These are phyloP conservation scores for Cyamopsis tetragonoloba DNA, from an alignment of 306 rosid genomes.

Conservation along the genomic window DNA sequence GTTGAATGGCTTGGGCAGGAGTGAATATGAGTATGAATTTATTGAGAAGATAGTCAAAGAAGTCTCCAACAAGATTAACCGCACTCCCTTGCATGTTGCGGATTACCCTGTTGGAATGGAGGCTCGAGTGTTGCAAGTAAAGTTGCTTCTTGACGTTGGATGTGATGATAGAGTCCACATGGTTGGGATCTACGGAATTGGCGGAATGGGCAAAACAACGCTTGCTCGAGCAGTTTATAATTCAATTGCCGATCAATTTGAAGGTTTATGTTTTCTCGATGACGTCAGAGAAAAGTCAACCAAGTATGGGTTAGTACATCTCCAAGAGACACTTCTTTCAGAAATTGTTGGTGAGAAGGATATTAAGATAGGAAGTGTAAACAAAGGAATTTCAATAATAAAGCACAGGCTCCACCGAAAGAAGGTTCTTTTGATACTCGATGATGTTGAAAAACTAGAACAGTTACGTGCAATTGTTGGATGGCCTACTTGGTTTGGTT, in stretches of 20 bases:
- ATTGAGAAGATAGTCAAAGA: background rate
- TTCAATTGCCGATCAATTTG: conserved; percentile 7
- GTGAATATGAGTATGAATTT: background rate
- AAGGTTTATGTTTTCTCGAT: conserved; percentile 16
- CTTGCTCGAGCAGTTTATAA: conserved; percentile 22
- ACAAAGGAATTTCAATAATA: background rate
- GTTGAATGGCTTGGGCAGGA: background rate
- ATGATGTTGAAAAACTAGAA: background rate
- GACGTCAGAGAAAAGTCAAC: background rate
- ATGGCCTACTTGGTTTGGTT: conserved; percentile 10
- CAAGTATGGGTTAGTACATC: background rate
- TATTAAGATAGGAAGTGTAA: background rate
- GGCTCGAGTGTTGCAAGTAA: background rate
- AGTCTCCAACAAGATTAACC: background rate
- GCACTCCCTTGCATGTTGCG: background rate
- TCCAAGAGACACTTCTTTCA: conserved; percentile 14
- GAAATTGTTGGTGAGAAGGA: background rate
- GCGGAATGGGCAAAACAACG: conserved; percentile 27
- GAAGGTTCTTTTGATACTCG: conserved; percentile 27
- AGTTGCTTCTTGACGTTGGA: background rate
- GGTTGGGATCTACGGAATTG: conserved; percentile 25
- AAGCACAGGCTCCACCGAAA: background rate
- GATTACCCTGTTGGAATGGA: conserved; percentile 27
- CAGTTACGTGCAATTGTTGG: conserved; percentile 13
- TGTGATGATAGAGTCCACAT: background rate